Evolutionary conservation across 2,329 filamentous ascomycete species (phyloP).

Genomic region (Fusarium chuoi): DNA sequence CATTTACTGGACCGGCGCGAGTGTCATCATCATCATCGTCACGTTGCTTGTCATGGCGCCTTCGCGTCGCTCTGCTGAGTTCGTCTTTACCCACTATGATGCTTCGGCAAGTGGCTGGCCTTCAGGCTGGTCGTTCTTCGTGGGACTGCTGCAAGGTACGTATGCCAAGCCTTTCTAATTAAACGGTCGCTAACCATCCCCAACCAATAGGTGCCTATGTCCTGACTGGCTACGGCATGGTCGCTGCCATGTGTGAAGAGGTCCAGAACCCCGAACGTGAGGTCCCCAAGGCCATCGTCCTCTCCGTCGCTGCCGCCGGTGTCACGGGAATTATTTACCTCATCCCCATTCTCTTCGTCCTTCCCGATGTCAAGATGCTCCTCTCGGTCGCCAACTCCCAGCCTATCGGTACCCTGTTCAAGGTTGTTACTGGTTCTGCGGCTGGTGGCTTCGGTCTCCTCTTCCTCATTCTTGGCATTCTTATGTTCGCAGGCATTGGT

Average conservation of each 20-base stretch:
- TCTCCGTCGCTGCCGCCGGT: constrained; percentile 72
- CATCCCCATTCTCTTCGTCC: constrained; percentile 79
- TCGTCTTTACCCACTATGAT: constrained; percentile 75
- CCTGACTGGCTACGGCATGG: constrained; percentile 62
- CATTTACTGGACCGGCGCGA: constrained; percentile 77
- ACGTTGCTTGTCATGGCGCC: constrained; percentile 74
- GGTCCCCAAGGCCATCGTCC: constrained; percentile 75
- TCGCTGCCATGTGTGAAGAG: constrained; percentile 67
- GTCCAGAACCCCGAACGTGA: constrained; percentile 70
- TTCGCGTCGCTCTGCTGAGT: constrained; percentile 70
- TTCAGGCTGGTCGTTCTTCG: constrained; percentile 68
- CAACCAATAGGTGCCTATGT: constrained; percentile 50
- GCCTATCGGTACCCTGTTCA: constrained; percentile 80
- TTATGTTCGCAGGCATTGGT: constrained; percentile 80
- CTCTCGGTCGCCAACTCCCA: constrained; percentile 76
- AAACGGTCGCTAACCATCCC: constrained; percentile 8
- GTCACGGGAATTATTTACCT: constrained; percentile 72
- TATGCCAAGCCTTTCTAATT: constrained; percentile 41
- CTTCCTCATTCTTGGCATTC: constrained; percentile 79
- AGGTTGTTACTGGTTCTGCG: constrained; percentile 76
- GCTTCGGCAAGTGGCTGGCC: constrained; percentile 77
- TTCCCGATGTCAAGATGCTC: constrained; percentile 73
- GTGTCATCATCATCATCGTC: constrained; percentile 76
- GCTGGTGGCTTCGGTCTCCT: constrained; percentile 79
- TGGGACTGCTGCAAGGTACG: constrained; percentile 62